phyloP scores from a whole-genome alignment of 2,329 filamentous ascomycete species.

The Septoria linicola region DNA sequence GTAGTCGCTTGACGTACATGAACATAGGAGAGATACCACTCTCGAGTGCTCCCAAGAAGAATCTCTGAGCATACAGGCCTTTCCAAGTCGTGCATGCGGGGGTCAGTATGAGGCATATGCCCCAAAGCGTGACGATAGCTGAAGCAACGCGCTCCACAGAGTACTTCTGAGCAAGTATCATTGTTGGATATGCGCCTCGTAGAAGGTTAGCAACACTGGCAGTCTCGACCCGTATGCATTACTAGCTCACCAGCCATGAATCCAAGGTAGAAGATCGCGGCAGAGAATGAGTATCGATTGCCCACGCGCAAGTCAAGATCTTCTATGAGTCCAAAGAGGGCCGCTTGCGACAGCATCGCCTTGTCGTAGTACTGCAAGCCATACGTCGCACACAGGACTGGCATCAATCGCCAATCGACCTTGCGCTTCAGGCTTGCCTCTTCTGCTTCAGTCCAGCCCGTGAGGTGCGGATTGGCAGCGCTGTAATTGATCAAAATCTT shows the following conservation, averaged over 20 bases:
- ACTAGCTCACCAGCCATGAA: slow-evolving; percentile 46
- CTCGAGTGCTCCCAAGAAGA: slow-evolving; percentile 58
- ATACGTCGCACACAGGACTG: slow-evolving; percentile 50
- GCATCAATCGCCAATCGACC: slow-evolving; percentile 48
- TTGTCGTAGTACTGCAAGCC: slow-evolving; percentile 54
- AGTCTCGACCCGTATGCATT: not conserved
- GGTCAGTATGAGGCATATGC: slow-evolving; percentile 40
- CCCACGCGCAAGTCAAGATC: slow-evolving; percentile 46
- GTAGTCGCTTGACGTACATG: too few species aligned
- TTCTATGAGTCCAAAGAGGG: slow-evolving; percentile 44
- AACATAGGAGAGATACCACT: slow-evolving; percentile 40
- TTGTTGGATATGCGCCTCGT: slow-evolving; percentile 44
- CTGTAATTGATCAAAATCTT: slow-evolving; percentile 16
- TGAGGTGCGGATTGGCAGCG: slow-evolving; percentile 12
- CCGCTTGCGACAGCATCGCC: slow-evolving; percentile 56
- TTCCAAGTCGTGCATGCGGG: slow-evolving; percentile 42
- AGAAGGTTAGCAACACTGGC: not conserved
- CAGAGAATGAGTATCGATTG: slow-evolving; percentile 47
- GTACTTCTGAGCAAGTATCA: slow-evolving; percentile 46
- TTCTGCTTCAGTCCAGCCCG: slow-evolving; percentile 45
- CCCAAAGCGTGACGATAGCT: slow-evolving; percentile 41
- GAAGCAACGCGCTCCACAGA: slow-evolving; percentile 50
- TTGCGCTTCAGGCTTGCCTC: slow-evolving; percentile 45
- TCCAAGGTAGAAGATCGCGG: slow-evolving; percentile 52
- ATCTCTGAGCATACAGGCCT: slow-evolving; percentile 49